Evolutionary conservation across 495 filamentous ascomycete genomes (phyloP), one percentile per base, ranked within the genome.

Genomic region (Acidomyces sp.): DNA sequence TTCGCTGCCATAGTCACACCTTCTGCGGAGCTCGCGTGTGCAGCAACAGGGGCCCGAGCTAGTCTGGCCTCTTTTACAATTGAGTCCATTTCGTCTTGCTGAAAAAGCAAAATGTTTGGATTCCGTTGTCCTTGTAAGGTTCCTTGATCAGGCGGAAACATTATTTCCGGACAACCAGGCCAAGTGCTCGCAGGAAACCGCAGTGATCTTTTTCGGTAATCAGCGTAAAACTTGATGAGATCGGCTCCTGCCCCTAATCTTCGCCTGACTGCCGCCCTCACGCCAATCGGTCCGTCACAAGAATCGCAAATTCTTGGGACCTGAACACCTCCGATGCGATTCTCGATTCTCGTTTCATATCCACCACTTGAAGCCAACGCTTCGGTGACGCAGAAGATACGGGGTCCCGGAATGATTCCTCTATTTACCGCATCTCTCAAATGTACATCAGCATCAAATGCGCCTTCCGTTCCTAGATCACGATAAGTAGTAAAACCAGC

Each of bases 401-500:
- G 65, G 0, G 69, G 69, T 0, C 69, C 69, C 1, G 67, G 65
- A 2, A 59, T 64, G 16, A 73, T 45, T 21, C 66, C 67, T 27
- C 68, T 63, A 46, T 68, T 69, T 48, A 73, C 59, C 22, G 52
- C 45, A 33, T 57, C 43, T 2, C 57, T 49, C 53, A 67, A 48
- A 41, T 54, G 56, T 21, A 59, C 60, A 44, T 74, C 69, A 16
- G 62, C 61, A 25, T 57, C 56, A 13, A 54, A 53, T 3, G 71
- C 53, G 0, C 61, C 59, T 49, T 71, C 70, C 15, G 64, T 68
- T 9, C 69, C 70, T 0, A 74, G 60, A 45, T 72, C 68, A 17
- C 69, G 63, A 52, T 70, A 71, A 6, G 70, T 72, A 2, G 67
- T 71, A 55, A 65, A 72, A 19, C 70, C 68, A 0, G 69, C 68